phyloP scores from a whole-genome alignment of 805 yeast species.

The Sugiyamaella qingdaonensis region DNA sequence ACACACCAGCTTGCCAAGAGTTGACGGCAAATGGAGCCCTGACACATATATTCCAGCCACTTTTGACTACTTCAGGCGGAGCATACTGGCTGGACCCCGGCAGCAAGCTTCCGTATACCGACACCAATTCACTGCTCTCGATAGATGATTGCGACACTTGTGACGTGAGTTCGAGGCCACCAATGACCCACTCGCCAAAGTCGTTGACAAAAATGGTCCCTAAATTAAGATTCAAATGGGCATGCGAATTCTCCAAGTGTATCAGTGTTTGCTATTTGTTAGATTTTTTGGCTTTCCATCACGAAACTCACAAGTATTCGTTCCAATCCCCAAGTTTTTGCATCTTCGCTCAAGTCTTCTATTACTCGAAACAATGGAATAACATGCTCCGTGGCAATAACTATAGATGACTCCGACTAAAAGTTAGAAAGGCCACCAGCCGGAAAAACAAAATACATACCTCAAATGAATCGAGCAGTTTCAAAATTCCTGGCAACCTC shows the following conservation, averaged over 20 bases:
- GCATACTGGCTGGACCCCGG: slow-evolving; percentile 33
- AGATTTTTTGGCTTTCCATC: neutral
- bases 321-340: slow-evolving; percentile 52
- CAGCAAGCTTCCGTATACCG: slow-evolving; percentile 34
- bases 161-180: slow-evolving; percentile 71
- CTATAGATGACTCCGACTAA: slow-evolving; percentile 46
- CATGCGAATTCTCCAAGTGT: slow-evolving; percentile 44
- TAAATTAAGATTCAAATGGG: slow-evolving; percentile 59
- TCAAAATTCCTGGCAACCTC: slow-evolving; percentile 65
- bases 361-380: slow-evolving; percentile 46
- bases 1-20: slow-evolving; percentile 57
- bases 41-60: slow-evolving; percentile 42
- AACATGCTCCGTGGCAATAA: slow-evolving; percentile 66
- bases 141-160: slow-evolving; percentile 41
- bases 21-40: slow-evolving; percentile 42
- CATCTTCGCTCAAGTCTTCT: slow-evolving; percentile 30
- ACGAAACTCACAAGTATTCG: slow-evolving; percentile 31
- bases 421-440: neutral
- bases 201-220: slow-evolving; percentile 61
- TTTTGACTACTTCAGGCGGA: slow-evolving; percentile 52
- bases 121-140: slow-evolving; percentile 29
- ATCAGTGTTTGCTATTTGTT: slow-evolving; percentile 43
- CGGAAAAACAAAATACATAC: slow-evolving; percentile 9
- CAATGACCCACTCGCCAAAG: slow-evolving; percentile 77
- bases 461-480: slow-evolving; percentile 60